These are phyloP conservation scores for Candida odintsovae DNA, from an alignment of 805 yeast genomes.

Conservation along the genomic window DNA sequence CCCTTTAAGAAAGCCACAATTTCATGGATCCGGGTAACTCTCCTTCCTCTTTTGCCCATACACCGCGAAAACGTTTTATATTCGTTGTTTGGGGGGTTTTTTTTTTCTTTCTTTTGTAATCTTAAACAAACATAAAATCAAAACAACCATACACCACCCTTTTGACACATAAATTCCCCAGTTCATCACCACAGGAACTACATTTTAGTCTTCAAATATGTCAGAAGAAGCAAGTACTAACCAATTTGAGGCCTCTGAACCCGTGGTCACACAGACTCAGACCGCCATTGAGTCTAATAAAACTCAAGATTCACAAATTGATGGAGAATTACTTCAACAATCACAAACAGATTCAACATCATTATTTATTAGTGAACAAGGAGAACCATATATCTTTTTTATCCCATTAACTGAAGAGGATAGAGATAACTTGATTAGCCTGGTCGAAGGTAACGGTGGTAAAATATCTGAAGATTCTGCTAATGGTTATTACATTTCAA, in stretches of 20 bases:
- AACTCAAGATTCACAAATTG: slow-evolving; percentile 7
- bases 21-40: too few relatives aligned
- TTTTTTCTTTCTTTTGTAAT: too few relatives aligned
- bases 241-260: background rate
- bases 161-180: slow-evolving; percentile 1
- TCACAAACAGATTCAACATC: slow-evolving; percentile 1
- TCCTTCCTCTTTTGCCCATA: too few relatives aligned
- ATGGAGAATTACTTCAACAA: slow-evolving; percentile 6
- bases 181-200: background rate
- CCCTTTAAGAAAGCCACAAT: too few relatives aligned
- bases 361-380: slow-evolving; percentile 3
- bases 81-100: too few relatives aligned
- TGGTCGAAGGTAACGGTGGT: slow-evolving; percentile 19
- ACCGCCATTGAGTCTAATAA: background rate
- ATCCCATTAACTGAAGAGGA: slow-evolving; percentile 17
- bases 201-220: background rate
- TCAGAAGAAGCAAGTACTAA: background rate
- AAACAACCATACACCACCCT: slow-evolving; percentile 6
- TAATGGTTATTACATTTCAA: slow-evolving; percentile 15
- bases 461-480: slow-evolving; percentile 8
- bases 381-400: slow-evolving; percentile 15
- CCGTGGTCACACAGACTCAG: background rate
- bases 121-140: background rate
- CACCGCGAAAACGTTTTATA: too few relatives aligned
- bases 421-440: slow-evolving; percentile 8